phyloP scores from a whole-genome alignment of 1,139 yeast species.

The Protomyces inouyei region DNA sequence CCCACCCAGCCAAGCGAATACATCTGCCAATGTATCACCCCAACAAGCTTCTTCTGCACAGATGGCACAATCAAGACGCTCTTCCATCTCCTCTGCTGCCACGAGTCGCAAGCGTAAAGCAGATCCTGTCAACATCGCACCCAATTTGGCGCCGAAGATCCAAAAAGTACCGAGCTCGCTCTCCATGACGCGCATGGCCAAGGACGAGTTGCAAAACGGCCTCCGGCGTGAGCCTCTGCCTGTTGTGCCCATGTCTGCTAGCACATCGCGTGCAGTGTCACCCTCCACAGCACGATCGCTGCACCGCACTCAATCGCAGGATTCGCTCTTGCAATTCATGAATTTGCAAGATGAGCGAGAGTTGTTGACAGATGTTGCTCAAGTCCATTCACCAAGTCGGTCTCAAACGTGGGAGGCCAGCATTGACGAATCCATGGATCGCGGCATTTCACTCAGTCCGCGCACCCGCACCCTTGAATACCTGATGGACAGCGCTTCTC shows the following conservation, averaged over 20 bases:
- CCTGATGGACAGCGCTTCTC: slow-evolving; percentile 12
- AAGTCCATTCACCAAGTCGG: background rate
- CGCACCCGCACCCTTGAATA: slow-evolving; percentile 19
- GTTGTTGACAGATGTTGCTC: background rate
- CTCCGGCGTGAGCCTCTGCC: background rate
- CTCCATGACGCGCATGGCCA: slow-evolving; percentile 14
- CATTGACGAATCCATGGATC: slow-evolving; percentile 12
- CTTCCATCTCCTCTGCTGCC: slow-evolving; percentile 16
- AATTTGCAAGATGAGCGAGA: background rate
- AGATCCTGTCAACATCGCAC: background rate
- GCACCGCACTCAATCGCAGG: slow-evolving; percentile 12
- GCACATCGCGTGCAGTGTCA: slow-evolving; percentile 11
- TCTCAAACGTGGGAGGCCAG: slow-evolving; percentile 2
- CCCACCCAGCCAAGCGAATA: background rate
- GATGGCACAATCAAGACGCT: slow-evolving; percentile 1
- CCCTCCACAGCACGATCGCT: slow-evolving; percentile 7
- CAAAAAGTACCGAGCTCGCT: slow-evolving; percentile 15
- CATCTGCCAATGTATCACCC: background rate
- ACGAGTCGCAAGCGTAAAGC: slow-evolving; percentile 18
- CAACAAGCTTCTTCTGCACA: background rate
- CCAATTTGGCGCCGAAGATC: background rate
- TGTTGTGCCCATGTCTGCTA: background rate
- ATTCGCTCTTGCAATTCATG: slow-evolving; percentile 12
- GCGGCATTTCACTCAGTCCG: slow-evolving; percentile 3
- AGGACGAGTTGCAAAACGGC: background rate